These are phyloP conservation scores for Pterulicium gracile DNA, from an alignment of 1,284 basidiomycete genomes.

Conservation along the genomic window DNA sequence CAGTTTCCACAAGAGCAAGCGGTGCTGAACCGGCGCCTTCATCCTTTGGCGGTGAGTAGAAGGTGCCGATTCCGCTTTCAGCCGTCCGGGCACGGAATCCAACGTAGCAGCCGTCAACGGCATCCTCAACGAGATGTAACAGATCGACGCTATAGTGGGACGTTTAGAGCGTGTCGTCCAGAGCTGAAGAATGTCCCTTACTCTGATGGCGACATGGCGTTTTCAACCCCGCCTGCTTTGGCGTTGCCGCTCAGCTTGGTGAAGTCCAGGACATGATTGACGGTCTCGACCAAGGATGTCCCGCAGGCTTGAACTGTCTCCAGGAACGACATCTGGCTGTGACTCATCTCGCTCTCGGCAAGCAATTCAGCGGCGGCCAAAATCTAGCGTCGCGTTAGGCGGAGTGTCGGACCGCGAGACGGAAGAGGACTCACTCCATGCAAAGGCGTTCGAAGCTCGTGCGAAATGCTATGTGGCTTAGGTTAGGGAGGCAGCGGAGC, in stretches of 20 bases:
- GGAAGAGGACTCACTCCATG: slow-evolving; percentile 52
- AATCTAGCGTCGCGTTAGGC: slow-evolving; percentile 36
- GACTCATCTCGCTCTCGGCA: slow-evolving; percentile 71
- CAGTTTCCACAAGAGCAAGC: slow-evolving; percentile 58
- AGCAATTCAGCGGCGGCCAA: slow-evolving; percentile 86
- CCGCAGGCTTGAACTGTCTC: slow-evolving; percentile 85
- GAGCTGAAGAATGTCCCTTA: slow-evolving; percentile 20
- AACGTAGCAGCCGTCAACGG: slow-evolving; percentile 92
- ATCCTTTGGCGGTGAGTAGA: slow-evolving; percentile 75
- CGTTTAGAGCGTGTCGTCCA: slow-evolving; percentile 2
- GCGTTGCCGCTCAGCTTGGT: slow-evolving; percentile 90
- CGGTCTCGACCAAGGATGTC: slow-evolving; percentile 76
- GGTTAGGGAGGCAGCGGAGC: slow-evolving; percentile 10
- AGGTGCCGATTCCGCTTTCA: slow-evolving; percentile 75
- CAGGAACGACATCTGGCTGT: slow-evolving; percentile 79
- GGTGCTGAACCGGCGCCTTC: slow-evolving; percentile 30
- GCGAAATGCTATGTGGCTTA: slow-evolving; percentile 70
- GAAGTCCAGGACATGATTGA: slow-evolving; percentile 95
- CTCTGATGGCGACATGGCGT: slow-evolving; percentile 62
- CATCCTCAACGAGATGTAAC: slow-evolving; percentile 87
- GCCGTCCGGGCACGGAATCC: slow-evolving; percentile 78
- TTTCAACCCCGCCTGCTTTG: slow-evolving; percentile 65
- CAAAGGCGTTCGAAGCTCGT: slow-evolving; percentile 84
- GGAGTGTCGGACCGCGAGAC: not conserved
- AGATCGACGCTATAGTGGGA: slow-evolving; percentile 63